Percentiles rank a stretch among this genome's conserved stretches.
Evolutionary conservation across 108 stramenopile species (phyloP).

Genomic region (Poteriospumella lacustris): DNA sequence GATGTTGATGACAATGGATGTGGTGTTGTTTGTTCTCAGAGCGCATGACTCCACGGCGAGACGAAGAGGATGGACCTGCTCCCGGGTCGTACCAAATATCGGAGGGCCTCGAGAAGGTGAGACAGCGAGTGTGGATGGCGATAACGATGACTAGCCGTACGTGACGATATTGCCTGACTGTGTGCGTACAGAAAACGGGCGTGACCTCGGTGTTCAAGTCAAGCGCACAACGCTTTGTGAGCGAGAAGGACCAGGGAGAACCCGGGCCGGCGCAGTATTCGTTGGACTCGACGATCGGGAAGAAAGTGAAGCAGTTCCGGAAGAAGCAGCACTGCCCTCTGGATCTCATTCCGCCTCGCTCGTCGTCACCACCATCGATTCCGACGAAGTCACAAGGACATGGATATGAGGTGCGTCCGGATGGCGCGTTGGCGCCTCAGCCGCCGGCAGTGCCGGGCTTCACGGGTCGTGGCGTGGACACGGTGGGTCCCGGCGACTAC

Average conservation of each 20-base stretch:
- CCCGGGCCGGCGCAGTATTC: background rate
- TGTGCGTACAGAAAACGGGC: too few species aligned
- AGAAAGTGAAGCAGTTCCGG: background rate
- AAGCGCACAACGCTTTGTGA: background rate
- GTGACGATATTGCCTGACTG: too few species aligned
- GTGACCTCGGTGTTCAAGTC: background rate
- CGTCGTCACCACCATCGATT: slow-evolving; percentile 7
- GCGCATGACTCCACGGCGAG: background rate
- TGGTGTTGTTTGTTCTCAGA: background rate
- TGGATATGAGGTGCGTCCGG: background rate
- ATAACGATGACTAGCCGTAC: too few species aligned
- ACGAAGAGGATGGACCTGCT: background rate
- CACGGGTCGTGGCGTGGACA: background rate
- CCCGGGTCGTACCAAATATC: background rate
- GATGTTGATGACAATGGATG: background rate
- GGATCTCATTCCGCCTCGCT: background rate
- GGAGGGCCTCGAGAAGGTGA: background rate
- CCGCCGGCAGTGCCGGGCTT: background rate
- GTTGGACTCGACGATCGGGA: background rate
- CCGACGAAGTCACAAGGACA: background rate
- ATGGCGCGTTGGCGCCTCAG: background rate
- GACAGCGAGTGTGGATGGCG: too few species aligned
- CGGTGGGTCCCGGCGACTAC: slow-evolving; percentile 7
- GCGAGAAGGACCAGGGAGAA: background rate
- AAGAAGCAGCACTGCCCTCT: background rate